phyloP scores from a whole-genome alignment of 768 basidiomycete genomes.

The Boletus sp. region DNA sequence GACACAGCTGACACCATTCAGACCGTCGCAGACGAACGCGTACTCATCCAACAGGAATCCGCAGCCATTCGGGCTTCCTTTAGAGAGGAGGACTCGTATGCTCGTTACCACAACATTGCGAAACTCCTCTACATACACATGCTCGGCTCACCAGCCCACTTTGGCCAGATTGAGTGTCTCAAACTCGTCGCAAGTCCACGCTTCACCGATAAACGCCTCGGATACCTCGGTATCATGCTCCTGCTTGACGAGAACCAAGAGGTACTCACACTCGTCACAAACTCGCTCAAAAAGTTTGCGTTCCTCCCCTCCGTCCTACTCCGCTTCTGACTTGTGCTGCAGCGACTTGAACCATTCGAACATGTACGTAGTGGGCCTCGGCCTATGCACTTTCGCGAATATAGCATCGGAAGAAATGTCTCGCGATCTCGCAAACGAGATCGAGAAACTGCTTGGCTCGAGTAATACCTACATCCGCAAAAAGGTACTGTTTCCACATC shows the following conservation, averaged over 20 bases:
- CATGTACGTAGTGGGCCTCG: constrained; percentile 97
- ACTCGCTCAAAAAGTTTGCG: constrained; percentile 91
- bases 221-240: constrained; percentile 97
- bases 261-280: constrained; percentile 94
- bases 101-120: constrained; percentile 95
- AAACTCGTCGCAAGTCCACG: constrained; percentile 93
- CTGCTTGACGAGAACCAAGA: constrained; percentile 97
- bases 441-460: constrained; percentile 94
- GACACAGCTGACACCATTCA: constrained; percentile 33
- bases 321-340: constrained; percentile 9
- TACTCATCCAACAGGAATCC: constrained; percentile 94
- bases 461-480: constrained; percentile 99
- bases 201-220: constrained; percentile 93
- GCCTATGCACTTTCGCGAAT: constrained; percentile 96
- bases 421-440: constrained; percentile 94
- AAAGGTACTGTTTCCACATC: constrained; percentile 55
- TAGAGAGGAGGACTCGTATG: constrained; percentile 92
- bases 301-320: not conserved
- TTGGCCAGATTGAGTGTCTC: constrained; percentile 97
- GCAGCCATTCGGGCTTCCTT: constrained; percentile 96
- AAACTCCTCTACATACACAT: constrained; percentile 99
- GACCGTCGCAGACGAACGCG: constrained; percentile 98
- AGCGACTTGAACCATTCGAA: constrained; percentile 99
- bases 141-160: constrained; percentile 98
- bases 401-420: constrained; percentile 99